Evolutionary conservation across 1,284 basidiomycete genomes (phyloP), one percentile per base, ranked within the genome.

Genomic region (Pyrrhoderma noxium): DNA sequence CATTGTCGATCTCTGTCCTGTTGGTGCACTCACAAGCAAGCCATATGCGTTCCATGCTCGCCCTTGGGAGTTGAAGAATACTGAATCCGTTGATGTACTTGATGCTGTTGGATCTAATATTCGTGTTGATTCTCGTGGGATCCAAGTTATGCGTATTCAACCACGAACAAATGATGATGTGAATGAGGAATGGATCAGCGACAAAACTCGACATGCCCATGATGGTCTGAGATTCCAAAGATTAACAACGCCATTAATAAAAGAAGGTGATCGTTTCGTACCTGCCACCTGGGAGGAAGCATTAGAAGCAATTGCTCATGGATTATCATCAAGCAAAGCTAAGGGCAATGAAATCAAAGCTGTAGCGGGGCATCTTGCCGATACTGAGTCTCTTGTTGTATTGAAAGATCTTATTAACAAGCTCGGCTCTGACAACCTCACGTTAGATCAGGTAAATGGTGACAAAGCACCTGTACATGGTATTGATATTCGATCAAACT

Each of bases 161-260:
- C 96, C 96, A 2, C 82, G 89, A 61, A 88, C 92, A 53, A 99
- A 99, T 68, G 95, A 99, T 69, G 92, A 97, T 60, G 86, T 99
- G 56, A 99, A 99, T 69, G 96, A 99, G 74, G 96, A 99, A 70
- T 99, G 96, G 95, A 96, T 99, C 69, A 94, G 83, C 69, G 95
- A 99, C 79, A 99, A 99, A 80, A 95, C 95, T 1, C 89, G 96
- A 56, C 95, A 92, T 68, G 91, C 95, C 1, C 89, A 92, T 66
- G 96, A 99, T 62, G 96, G 96, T 39, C 80, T 99, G 47, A 86
- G 85, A 63, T 95, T 92, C 77, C 96, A 99, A 69, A 87, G 95
- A 35, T 74, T 99, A 62, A 98, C 94, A 13, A 87, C 85, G 1
- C 96, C 96, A 7, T 78, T 99, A 37, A 73, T 98, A 62, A 91